Evolutionary conservation across 192 early-diverging fungal genomes (phyloP).

Genomic region (Backusella morwellensis): DNA sequence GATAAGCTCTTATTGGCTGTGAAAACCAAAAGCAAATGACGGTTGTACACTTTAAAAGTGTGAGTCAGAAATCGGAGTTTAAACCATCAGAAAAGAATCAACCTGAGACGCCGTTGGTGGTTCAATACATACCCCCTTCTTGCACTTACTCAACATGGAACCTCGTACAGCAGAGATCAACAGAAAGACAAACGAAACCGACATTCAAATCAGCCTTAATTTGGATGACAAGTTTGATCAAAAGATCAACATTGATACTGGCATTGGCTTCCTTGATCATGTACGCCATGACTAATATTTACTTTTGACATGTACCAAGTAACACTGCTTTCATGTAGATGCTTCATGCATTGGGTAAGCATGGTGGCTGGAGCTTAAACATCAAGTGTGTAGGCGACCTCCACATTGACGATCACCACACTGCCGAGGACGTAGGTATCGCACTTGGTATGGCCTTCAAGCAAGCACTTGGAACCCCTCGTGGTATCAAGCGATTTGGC

Average conservation of each 20-base stretch:
- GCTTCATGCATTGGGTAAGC: conserved; percentile 97
- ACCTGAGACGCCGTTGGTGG: not conserved
- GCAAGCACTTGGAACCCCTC: conserved; percentile 84
- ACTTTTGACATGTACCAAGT: not conserved
- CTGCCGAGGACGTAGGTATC: conserved; percentile 94
- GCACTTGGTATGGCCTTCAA: conserved; percentile 93
- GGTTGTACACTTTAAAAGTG: no score
- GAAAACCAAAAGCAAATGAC: not conserved
- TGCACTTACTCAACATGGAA: not conserved
- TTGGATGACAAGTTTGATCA: conserved; percentile 66
- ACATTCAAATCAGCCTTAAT: conserved; percentile 70
- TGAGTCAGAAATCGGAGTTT: not conserved
- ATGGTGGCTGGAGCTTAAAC: conserved; percentile 86
- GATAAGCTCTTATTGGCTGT: not conserved
- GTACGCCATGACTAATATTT: conserved; percentile 42
- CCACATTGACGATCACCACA: conserved; percentile 99
- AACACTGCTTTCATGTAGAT: conserved; percentile 55
- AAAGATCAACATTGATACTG: conserved; percentile 78
- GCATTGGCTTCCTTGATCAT: conserved; percentile 98
- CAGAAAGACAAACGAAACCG: conserved; percentile 95
- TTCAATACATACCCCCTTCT: not conserved
- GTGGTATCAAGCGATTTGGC: conserved; percentile 90
- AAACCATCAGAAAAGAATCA: not conserved
- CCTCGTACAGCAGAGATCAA: conserved; percentile 47
- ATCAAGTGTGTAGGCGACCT: conserved; percentile 90